Percentiles rank a stretch among this genome's conserved stretches.
phyloP scores from a whole-genome alignment of 2,329 filamentous ascomycete genomes.

The Verticillium dahliae region DNA sequence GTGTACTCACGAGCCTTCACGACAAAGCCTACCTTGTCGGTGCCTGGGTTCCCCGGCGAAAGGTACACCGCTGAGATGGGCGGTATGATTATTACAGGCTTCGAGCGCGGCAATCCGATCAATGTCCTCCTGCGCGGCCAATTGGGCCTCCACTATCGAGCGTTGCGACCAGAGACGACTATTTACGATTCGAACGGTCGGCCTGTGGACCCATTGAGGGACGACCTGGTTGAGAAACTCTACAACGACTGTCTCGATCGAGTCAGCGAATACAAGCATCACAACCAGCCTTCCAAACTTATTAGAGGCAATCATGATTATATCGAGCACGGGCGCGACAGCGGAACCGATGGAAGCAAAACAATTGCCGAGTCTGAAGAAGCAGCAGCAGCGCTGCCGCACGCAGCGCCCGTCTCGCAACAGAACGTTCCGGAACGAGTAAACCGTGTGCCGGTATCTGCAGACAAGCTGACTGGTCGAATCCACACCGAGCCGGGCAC shows the following conservation, averaged over 20 bases:
- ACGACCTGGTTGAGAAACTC: constrained; percentile 79
- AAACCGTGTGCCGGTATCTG: constrained; percentile 56
- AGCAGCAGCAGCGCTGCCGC: constrained; percentile 53
- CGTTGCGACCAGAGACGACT: constrained; percentile 71
- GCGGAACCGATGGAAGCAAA: constrained; percentile 59
- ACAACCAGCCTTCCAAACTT: constrained; percentile 60
- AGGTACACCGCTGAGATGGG: constrained; percentile 90
- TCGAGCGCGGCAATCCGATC: constrained; percentile 89
- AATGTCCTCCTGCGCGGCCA: constrained; percentile 89
- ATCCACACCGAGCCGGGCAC: constrained; percentile 66
- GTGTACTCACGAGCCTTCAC: constrained; percentile 76
- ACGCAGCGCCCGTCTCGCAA: constrained; percentile 45
- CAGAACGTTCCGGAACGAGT: constrained; percentile 46
- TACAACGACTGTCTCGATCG: constrained; percentile 94
- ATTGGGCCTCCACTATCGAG: constrained; percentile 78
- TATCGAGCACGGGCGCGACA: constrained; percentile 78
- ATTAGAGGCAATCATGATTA: constrained; percentile 78
- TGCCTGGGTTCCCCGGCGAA: constrained; percentile 46
- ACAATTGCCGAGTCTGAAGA: constrained; percentile 71
- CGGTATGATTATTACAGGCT: constrained; percentile 96
- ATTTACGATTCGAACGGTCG: constrained; percentile 81
- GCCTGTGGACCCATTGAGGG: constrained; percentile 70
- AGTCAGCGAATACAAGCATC: constrained; percentile 84
- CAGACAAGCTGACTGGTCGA: constrained; percentile 64
- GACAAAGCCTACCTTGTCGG: constrained; percentile 49